Evolutionary conservation across 1,284 basidiomycete species (phyloP).

Genomic region (Clitocybe nebularis): DNA sequence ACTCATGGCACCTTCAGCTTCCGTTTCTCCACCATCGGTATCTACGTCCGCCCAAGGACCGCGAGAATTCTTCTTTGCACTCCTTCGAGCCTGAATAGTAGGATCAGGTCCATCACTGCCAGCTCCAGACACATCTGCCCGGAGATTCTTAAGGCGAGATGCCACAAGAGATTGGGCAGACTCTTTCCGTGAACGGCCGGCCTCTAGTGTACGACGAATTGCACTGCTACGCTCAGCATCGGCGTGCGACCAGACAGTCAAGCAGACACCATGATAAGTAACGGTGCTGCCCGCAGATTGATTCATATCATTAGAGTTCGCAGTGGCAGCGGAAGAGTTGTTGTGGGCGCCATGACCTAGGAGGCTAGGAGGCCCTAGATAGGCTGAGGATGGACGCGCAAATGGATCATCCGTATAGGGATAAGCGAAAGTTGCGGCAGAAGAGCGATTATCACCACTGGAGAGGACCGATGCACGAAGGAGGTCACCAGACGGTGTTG

Average conservation of each 20-base stretch:
- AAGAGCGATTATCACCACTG: conserved; percentile 51
- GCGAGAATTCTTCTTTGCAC: conserved; percentile 50
- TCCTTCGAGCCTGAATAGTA: conserved; percentile 49
- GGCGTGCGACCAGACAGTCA: conserved; percentile 93
- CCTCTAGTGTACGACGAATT: conserved; percentile 78
- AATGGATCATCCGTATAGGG: conserved; percentile 74
- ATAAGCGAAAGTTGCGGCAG: conserved; percentile 61
- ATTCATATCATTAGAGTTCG: conserved; percentile 33
- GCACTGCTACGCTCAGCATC: conserved; percentile 81
- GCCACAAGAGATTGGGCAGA: conserved; percentile 69
- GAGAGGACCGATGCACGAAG: conserved; percentile 71
- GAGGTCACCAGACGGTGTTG: conserved; percentile 64
- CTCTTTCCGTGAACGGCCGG: conserved; percentile 71
- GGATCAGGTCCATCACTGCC: conserved; percentile 45
- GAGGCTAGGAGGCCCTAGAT: conserved; percentile 65
- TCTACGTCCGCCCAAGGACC: conserved; percentile 77
- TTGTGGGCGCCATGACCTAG: conserved; percentile 44
- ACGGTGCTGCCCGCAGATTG: conserved; percentile 44
- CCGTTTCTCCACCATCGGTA: conserved; percentile 67
- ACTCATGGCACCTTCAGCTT: conserved; percentile 67
- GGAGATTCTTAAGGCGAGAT: conserved; percentile 60
- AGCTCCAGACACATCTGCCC: conserved; percentile 45
- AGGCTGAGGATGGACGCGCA: conserved; percentile 71
- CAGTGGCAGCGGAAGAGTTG: conserved; percentile 34
- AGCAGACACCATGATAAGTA: conserved; percentile 85